Evolutionary conservation across 192 early-diverging fungal genomes (phyloP).

Genomic region (Coemansia sp.): DNA sequence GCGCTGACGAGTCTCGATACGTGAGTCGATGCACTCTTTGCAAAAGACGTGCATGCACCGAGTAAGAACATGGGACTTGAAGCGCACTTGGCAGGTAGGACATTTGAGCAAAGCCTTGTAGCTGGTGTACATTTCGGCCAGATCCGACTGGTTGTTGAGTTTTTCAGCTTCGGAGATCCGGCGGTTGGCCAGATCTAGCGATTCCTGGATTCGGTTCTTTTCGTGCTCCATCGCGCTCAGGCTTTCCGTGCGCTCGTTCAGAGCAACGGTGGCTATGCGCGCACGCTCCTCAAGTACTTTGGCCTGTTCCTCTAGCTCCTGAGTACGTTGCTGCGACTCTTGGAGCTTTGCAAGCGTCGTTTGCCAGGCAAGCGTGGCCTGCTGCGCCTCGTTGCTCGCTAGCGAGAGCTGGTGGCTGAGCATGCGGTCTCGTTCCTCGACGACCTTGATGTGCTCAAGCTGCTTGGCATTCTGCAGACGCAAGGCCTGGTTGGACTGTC

Average conservation of each 20-base stretch:
- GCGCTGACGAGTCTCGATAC: constrained; percentile 83
- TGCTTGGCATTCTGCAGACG: constrained; percentile 80
- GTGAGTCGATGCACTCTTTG: constrained; percentile 85
- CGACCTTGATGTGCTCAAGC: constrained; percentile 74
- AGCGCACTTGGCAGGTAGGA: constrained; percentile 79
- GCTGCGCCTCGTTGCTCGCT: constrained; percentile 66
- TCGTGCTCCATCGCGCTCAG: constrained; percentile 62
- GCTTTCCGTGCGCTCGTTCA: constrained; percentile 65
- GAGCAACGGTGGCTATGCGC: constrained; percentile 55
- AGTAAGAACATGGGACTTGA: constrained; percentile 77
- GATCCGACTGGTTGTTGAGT: constrained; percentile 37
- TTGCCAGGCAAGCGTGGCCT: constrained; percentile 57
- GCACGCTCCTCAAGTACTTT: constrained; percentile 23
- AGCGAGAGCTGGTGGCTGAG: constrained; percentile 65
- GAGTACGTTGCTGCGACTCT: constrained; percentile 60
- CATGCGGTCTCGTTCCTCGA: constrained; percentile 78
- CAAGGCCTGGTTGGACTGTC: constrained; percentile 66
- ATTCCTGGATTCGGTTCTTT: constrained; percentile 61
- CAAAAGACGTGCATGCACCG: constrained; percentile 98
- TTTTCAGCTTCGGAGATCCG: constrained; percentile 63
- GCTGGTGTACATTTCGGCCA: constrained; percentile 55
- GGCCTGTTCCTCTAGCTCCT: constrained; percentile 62
- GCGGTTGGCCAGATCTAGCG: constrained; percentile 67
- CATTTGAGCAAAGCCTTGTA: constrained; percentile 88
- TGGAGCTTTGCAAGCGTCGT: constrained; percentile 61